Base-by-base conservation (phyloP, 140 eudicot species). In the Bidens hawaiensis region DNA sequence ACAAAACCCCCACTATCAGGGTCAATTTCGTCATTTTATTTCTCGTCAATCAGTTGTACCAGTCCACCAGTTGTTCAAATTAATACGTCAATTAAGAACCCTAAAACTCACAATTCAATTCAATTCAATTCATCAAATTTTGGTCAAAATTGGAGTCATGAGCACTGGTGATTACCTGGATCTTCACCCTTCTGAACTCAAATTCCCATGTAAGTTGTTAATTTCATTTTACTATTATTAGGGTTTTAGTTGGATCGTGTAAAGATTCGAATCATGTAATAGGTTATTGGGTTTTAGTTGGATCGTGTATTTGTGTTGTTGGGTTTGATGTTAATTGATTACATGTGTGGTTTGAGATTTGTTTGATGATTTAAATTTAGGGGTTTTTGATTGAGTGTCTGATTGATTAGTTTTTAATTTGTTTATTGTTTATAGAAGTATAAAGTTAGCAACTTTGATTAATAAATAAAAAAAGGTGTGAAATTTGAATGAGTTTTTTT, bases 131-230 rank as follows among this genome's bases (percentile, higher is more conserved):
- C n/a, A n/a, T n/a, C n/a, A n/a, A n/a, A n/a, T n/a, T n/a, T n/a
- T n/a, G n/a, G 25, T 51, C 64, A 54, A 71, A 64, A 70, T 34
- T 49, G 14, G 33, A 74, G 76, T 25, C 79, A 84, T 80, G 94
- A 79, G 78, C 65, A 76, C 93, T 13, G 95, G 95, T n/a, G 96
- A 87, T 55, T 80, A 75, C 28, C 82, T 91, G 61, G 68, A 60
- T 22, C 81, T 91, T 69, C 86, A 91, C 19, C 96, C 98, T 52
- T 73, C 95, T 2, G 98, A 91, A 58, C 90, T 91, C 62, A 91
- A 87, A 76, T 91, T 91, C 67, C 95, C 82, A 64, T 84, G 98
- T 91, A 80, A 84, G 88, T 67, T 48, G 0, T 6, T 31, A 0
- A 0, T 31, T 25, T 7, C 24, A 3, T 52, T 2, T 53, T 42